Evolutionary conservation across 768 basidiomycete species (phyloP).

Genomic region (Pleurotus tuoliensis): DNA sequence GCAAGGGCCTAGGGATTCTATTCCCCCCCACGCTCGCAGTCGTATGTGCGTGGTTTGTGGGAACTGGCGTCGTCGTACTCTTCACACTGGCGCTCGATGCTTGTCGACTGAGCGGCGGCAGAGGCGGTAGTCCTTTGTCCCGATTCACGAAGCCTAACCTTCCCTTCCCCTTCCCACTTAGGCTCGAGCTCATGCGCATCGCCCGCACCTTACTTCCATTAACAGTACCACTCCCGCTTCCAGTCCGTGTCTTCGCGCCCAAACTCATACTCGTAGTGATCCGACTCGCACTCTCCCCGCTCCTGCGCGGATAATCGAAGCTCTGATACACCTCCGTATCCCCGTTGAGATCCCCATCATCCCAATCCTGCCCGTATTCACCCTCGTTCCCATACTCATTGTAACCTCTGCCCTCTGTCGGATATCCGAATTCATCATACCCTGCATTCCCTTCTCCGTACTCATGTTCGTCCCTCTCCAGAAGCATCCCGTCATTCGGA

Average conservation of each 20-base stretch:
- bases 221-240: no score
- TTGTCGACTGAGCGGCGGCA: slow-evolving; percentile 17
- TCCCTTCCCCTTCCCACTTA: no score
- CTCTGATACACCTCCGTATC: slow-evolving; percentile 1
- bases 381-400: no score
- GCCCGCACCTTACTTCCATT: no score
- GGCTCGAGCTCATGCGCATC: no score
- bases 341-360: background rate
- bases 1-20: slow-evolving; percentile 23
- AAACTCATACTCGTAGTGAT: background rate
- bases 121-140: slow-evolving; percentile 34
- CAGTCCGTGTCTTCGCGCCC: no score
- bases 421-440: background rate
- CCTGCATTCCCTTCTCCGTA: background rate
- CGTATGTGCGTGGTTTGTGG: background rate
- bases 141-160: slow-evolving; percentile 19
- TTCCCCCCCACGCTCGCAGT: background rate
- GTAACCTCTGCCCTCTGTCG: background rate
- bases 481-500: slow-evolving; percentile 7
- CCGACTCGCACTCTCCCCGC: background rate
- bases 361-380: no score
- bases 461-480: background rate
- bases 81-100: background rate
- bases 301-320: background rate
- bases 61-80: background rate